Base-by-base conservation (phyloP, 305 asterid genomes). In the Ilex paraguariensis region DNA sequence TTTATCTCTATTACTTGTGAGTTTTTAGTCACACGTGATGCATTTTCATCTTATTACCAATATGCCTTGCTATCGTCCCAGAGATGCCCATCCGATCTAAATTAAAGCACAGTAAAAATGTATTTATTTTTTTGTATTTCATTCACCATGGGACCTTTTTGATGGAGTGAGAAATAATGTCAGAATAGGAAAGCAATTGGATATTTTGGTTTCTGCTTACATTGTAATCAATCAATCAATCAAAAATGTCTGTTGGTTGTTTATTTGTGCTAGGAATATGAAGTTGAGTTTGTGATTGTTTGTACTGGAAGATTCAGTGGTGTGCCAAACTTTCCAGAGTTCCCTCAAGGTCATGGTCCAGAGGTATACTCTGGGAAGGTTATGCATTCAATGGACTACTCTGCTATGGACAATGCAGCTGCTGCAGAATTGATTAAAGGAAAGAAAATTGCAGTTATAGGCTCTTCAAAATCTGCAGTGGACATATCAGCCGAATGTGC, bases 281-380 rank as follows among this genome's bases (percentile, higher is more conserved):
- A 12, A 48, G 74, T 70, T 0, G 82, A 82, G 15, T 85, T 85
- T 60, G 62, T 85, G 53, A 57, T 85, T 36, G 68, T 83, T 0
- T 85, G 93, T 45, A 65, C 52, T 1, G 95, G 95, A 55, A 81
- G 83, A 66, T 86, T 81, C 69, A 83, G 91, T 39, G 95, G 85
- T 28, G 49, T 78, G 31, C 82, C 95, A 0, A 48, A 78, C 15
- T 66, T 73, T 11, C 95, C 89, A 21, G 83, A 77, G 49, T 84
- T 84, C 15, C 67, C 76, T 52, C 31, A 50, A 1, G 83, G 74
- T 12, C 17, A 3, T 5, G 89, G 89, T 13, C 81, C 86, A 0
- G 87, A 87, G 30, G 61, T 69, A 0, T 87, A 84, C 54, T 17
- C 36, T 16, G 95, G 95, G 3, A 70, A 74, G 61, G 89, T 82